Base-by-base conservation (phyloP, 441 rosid species). In the Dalechampia spathulata region DNA sequence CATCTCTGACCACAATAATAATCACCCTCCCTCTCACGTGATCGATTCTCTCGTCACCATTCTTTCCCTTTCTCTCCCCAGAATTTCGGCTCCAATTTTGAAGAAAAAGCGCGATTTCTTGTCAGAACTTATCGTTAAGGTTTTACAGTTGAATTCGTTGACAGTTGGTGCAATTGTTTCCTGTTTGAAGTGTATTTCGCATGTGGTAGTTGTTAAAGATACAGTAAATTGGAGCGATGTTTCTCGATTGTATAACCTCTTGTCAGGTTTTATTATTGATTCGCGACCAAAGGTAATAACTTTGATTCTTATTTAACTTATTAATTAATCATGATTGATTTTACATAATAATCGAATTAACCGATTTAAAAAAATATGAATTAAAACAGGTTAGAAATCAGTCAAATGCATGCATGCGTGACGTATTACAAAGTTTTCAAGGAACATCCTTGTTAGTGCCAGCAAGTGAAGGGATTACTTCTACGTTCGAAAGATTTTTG, bases 311-410 rank as follows among this genome's bases (percentile, higher is more conserved):
- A 17, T 7, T 44, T 14, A 37, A 28, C n/a, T n/a, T n/a, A n/a
- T n/a, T n/a, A n/a, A n/a, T n/a, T n/a, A n/a, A n/a, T 2, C 34
- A 16, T 16, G 9, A 15, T 50, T 20, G 34, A 7, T 7, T 28
- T 36, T 36, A 36, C 12, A 5, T 11, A 6, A 36, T 36, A 36
- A 36, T 36, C 10, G 39, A 36, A 36, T 36, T 36, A 2, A 36
- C 12, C 39, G 39, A 36, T 5, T 36, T 36, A 2, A 36, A n/a
- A n/a, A n/a, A n/a, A 5, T 42, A 23, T 52, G 43, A 20, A 22
- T 44, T 45, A 13, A 34, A 38, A 55, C 72, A 92, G 96, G 95
- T 85, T 58, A 78, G 99, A 58, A 85, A 67, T 74, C 89, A 87
- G 66, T 65, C 95, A 3, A 84, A 81, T 39, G 51, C 59, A 32